Percentiles rank a stretch among this genome's conserved stretches.
Evolutionary conservation across 352 stramenopile species (phyloP).

Genomic region (Phytophthora chlamydospora): DNA sequence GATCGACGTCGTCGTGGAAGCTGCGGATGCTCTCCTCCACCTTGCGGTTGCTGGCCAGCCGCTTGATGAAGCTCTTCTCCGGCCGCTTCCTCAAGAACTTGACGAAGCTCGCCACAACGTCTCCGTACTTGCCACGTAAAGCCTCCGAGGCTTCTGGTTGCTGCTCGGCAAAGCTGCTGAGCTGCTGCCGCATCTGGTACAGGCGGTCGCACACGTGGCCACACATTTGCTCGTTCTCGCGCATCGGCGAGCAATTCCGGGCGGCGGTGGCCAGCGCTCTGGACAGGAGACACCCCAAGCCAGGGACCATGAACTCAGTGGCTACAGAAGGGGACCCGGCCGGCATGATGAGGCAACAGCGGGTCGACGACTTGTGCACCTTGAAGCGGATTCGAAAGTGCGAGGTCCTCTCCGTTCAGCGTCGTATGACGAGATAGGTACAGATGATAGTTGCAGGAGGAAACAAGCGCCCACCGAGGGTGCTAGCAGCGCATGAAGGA

Average conservation of each 20-base stretch:
- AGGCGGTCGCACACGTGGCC: conserved; percentile 16
- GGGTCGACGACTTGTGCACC: neutral
- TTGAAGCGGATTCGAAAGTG: neutral
- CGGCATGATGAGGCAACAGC: neutral
- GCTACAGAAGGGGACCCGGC: neutral
- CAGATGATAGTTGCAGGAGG: too few species aligned
- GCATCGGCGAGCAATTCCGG: conserved; percentile 24
- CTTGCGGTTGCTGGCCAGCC: conserved; percentile 26
- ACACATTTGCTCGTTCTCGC: conserved; percentile 18
- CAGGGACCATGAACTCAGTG: conserved; percentile 24
- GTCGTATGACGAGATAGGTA: too few species aligned
- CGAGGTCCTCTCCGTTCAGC: too few species aligned
- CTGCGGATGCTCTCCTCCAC: conserved; percentile 14
- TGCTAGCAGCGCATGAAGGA: too few species aligned
- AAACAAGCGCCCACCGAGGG: too few species aligned
- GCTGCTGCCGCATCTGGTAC: neutral
- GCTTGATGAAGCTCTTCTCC: conserved; percentile 16
- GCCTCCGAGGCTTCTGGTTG: conserved; percentile 23
- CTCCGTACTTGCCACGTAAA: conserved; percentile 20
- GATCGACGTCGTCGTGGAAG: conserved; percentile 36
- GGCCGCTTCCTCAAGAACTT: conserved; percentile 14
- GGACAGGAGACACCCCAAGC: conserved; percentile 20
- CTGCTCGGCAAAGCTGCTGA: conserved; percentile 25
- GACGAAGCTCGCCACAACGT: conserved; percentile 30
- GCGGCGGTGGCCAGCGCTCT: conserved; percentile 20